Base-by-base conservation (phyloP, 352 stramenopile genomes). In the Phytophthora syringae region DNA sequence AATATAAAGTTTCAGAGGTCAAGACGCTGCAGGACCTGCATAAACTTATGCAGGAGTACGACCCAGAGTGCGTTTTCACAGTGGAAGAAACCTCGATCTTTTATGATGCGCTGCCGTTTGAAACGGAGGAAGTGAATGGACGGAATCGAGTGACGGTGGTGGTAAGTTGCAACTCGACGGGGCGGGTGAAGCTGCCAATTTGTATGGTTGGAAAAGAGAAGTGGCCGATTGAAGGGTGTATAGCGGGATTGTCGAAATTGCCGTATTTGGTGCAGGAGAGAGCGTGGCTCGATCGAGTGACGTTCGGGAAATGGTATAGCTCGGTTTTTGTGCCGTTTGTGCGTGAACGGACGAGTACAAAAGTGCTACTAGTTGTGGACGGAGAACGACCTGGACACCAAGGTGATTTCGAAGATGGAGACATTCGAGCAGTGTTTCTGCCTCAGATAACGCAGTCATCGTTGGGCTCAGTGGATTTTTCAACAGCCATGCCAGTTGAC, bases 81-180 rank as follows among this genome's bases (percentile, higher is more conserved):
- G 53, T 77, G n/a, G 64, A 77, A 43, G 68, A 77, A 18, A 70
- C 58, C 7, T 40, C 64, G 16, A 32, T 77, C 13, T 67, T 77
- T 18, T 77, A 77, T 21, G 58, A 67, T 27, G n/a, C 51, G 13
- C 54, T 77, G 36, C 68, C 68, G 3, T 70, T 67, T 47, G 39
- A 53, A 15, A 30, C 16, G 24, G 42, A 50, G 15, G 15, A 45
- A 22, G 21, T 1, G 18, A 10, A 34, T 3, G 40, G n/a, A 25
- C 40, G 36, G 11, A 57, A 52, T 7, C 28, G 52, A 22, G 53
- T 70, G 42, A 77, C 68, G 7, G 34, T 77, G 18, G 57, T 77
- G 39, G 15, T 72, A 20, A 64, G 49, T 22, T 73, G 68, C 49
- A 77, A 77, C 49, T 73, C 59, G 18, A 77, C 52, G 1, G 68